Evolutionary conservation across 2,329 filamentous ascomycete species (phyloP), one percentile per base, ranked within the genome.

Genomic region (Graphilbum fragrans): DNA sequence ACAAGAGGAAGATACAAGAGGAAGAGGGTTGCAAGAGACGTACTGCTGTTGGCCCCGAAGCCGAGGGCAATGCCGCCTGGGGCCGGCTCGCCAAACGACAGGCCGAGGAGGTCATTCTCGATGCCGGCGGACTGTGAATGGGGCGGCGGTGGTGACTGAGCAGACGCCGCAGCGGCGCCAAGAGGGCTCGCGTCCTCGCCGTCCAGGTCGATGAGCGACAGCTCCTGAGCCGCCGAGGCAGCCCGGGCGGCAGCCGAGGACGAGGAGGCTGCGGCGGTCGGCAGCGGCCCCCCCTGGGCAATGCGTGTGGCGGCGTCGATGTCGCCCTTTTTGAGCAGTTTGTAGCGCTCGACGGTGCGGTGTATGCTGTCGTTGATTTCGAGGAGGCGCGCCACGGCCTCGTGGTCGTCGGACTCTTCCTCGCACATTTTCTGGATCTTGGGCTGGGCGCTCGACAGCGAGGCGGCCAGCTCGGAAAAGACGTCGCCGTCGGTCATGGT

Each of bases 371-470:
- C 92, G 58, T 98, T 98, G 56, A 98, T 96, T 58, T 96, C 87
- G 42, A 98, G 73, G 11, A 98, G 70, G 62, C 94, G 94, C 35
- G 87, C 85, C 6, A 98, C 92, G 5, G 92, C 92, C 64, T 95
- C 92, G 47, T 87, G 80, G 55, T 98, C 92, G 47, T 96, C 90
- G 11, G 88, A 95, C 57, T 98, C 92, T 61, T 98, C 92, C 61
- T 96, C 90, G 55, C 90, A 96, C 90, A 98, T 98, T 64, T 86
- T 95, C 58, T 96, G 90, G 49, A 98, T 96, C 66, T 98, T 98
- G 9, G 92, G 92, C 54, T 98, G 92, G 3, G 92, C 92, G 55
- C 83, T 95, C 58, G 86, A 85, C 36, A 98, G 70, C 10, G 92
- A 80, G 49, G 83, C 81, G 5, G 88, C 88, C 41, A 98, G 72